Evolutionary conservation across 352 stramenopile genomes (phyloP).

Genomic region (Pilasporangium apinafurcum): DNA sequence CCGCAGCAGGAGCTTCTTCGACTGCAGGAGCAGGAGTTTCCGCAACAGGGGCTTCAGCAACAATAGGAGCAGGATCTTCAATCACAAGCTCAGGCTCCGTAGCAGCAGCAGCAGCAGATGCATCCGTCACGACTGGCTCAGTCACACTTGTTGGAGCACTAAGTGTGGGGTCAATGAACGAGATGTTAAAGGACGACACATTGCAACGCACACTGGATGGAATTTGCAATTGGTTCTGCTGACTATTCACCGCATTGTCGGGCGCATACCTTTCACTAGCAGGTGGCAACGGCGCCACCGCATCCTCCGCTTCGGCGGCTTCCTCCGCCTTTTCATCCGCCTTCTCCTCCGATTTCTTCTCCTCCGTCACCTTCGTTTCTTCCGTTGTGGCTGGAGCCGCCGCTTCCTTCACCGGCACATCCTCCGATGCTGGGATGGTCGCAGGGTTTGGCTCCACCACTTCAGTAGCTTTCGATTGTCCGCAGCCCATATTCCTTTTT

Average conservation of each 20-base stretch:
- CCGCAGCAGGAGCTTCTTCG: conserved; percentile 1
- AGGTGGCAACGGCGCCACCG: conserved; percentile 2
- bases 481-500: no score
- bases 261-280: no score
- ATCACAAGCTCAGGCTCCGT: conserved; percentile 1
- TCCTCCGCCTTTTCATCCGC: conserved; percentile 12
- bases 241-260: no score
- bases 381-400: background rate
- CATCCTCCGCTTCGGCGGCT: conserved; percentile 13
- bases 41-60: conserved; percentile 3
- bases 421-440: no score
- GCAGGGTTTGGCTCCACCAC: no score
- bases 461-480: no score
- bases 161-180: conserved; percentile 46
- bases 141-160: conserved; percentile 1
- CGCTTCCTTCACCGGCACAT: background rate
- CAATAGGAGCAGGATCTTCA: conserved; percentile 4
- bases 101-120: background rate
- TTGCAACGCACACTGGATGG: conserved; percentile 38
- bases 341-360: background rate
- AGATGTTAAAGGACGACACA: conserved; percentile 49
- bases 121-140: background rate
- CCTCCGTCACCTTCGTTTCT: background rate
- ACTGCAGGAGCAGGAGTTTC: background rate
- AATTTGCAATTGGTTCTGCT: conserved; percentile 21